Conservation (phyloP, 2,329 filamentous ascomycete species). For the Emmonsiellopsis sp. region DNA sequence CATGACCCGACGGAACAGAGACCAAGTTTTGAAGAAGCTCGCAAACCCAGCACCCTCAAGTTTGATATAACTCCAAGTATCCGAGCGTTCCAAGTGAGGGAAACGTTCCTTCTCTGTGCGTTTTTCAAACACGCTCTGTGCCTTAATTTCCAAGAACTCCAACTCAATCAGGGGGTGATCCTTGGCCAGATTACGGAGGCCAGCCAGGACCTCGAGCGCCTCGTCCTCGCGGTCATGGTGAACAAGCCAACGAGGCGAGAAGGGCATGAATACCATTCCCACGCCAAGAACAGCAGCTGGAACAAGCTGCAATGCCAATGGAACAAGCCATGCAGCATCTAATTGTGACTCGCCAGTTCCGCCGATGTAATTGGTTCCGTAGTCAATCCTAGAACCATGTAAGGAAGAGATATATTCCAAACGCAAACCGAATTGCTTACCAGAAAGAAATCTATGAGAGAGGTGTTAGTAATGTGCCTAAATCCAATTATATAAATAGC, state of each 20-base stretch:
- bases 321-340: slow-evolving; percentile 43
- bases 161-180: slow-evolving; percentile 62
- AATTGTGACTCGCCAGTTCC: slow-evolving; percentile 48
- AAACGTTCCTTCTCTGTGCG: slow-evolving; percentile 58
- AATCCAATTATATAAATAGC: background rate
- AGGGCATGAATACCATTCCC: slow-evolving; percentile 75
- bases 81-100: slow-evolving; percentile 53
- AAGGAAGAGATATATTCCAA: slow-evolving; percentile 37
- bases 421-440: slow-evolving; percentile 19
- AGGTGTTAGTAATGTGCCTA: background rate
- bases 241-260: slow-evolving; percentile 65
- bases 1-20: slow-evolving; percentile 39
- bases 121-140: slow-evolving; percentile 66
- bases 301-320: slow-evolving; percentile 44
- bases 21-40: slow-evolving; percentile 21
- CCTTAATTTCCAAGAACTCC: slow-evolving; percentile 77
- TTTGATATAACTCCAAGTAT: slow-evolving; percentile 54
- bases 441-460: slow-evolving; percentile 12
- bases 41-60: slow-evolving; percentile 44
- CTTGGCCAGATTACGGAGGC: slow-evolving; percentile 50
- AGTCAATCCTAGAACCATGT: slow-evolving; percentile 18
- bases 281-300: slow-evolving; percentile 57
- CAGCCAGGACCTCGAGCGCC: slow-evolving; percentile 53
- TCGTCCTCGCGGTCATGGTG: slow-evolving; percentile 62
- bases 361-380: slow-evolving; percentile 50